phyloP scores from a whole-genome alignment of 345 rosid species.

The Lumnitzera racemosa region DNA sequence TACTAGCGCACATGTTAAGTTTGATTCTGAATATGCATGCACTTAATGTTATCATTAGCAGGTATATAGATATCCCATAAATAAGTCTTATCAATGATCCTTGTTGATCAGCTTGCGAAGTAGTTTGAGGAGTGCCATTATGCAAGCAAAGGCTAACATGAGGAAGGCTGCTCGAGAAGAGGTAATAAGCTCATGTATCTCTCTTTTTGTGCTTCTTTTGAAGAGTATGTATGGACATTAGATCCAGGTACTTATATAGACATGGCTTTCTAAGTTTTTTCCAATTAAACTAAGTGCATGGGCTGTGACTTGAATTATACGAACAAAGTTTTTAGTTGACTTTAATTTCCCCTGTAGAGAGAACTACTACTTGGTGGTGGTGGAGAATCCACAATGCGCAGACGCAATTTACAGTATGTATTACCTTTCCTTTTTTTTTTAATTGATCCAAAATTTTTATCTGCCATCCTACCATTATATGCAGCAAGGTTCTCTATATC shows the following conservation, averaged over 20 bases:
- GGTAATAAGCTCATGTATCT: slow-evolving; percentile 22
- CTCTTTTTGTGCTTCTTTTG: neutral
- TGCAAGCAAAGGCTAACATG: slow-evolving; percentile 85
- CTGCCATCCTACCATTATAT: neutral
- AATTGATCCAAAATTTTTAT: no score
- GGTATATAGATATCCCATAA: neutral
- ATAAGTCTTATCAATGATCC: slow-evolving; percentile 5
- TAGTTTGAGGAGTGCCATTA: slow-evolving; percentile 74
- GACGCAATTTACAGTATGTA: slow-evolving; percentile 85
- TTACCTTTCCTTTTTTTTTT: neutral
- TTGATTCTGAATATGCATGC: neutral
- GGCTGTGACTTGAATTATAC: no score
- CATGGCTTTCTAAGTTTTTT: neutral
- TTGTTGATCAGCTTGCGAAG: slow-evolving; percentile 44
- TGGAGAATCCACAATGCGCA: slow-evolving; percentile 76
- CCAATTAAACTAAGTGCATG: no score
- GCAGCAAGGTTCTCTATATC: no score
- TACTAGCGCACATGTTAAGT: no score
- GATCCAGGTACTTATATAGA: neutral
- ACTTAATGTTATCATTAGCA: neutral
- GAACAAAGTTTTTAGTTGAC: neutral
- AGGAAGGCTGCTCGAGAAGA: slow-evolving; percentile 79
- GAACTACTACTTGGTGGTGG: slow-evolving; percentile 95
- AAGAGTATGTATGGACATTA: neutral
- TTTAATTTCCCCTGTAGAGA: slow-evolving; percentile 39